Evolutionary conservation across 805 yeast genomes (phyloP), one percentile per base, ranked within the genome.

Genomic region (Candida lessepsii): DNA sequence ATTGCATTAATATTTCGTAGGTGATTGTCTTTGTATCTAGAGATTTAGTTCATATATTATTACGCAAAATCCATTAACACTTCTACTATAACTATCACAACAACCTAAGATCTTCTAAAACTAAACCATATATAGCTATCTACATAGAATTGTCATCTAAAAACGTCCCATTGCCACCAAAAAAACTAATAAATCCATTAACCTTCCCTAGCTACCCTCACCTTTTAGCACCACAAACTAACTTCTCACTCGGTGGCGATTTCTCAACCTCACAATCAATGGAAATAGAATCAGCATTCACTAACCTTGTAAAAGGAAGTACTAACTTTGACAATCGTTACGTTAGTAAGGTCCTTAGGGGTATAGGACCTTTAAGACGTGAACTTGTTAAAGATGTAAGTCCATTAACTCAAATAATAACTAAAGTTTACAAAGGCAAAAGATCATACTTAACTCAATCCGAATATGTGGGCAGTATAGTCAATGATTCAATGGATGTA

Each of bases 301-400:
- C 64, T 31, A 69, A 75, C 38, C 63, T 80, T 39, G 69, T 69
- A 37, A 82, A 82, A 61, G 83, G 90, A 3, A 83, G 83, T 9
- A 60, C 76, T 33, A 79, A 80, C 40, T 80, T 81, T 58, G 99
- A 93, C 62, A 86, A 95, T 50, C 78, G 97, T 49, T 86, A 84
- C 63, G 79, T 93, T 33, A 76, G 91, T 61, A 86, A 85, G 56
- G 90, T 87, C 16, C 76, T 93, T 48, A 81, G 96, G 47, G 95
- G 87, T 47, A 70, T 90, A 52, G 86, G 90, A 6, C 70, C 80
- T 2, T 69, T 91, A 47, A 80, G 97, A 65, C 75, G 81, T 42
- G 70, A 75, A 28, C 65, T 90, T 46, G 43, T 49, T 15, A 37
- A 49, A n/a, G 56, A 51, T 25, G 73, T 69, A 10, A 71, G 78